Conservation (phyloP, 371 early-diverging fungal genomes). For the Mortierella sp. region DNA sequence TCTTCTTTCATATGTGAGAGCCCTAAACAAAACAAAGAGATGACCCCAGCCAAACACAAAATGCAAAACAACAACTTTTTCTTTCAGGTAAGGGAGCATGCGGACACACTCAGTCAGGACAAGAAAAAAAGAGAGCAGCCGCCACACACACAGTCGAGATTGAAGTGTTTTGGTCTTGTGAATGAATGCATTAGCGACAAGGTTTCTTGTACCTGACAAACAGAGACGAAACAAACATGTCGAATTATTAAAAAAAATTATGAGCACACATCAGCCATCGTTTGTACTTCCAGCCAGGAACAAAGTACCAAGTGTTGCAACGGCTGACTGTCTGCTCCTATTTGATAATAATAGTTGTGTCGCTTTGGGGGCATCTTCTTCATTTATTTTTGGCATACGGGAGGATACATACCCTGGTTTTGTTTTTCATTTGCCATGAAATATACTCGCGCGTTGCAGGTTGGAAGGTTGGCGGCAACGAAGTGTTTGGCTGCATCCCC, state of each 20-base stretch:
- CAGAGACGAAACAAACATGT: background rate
- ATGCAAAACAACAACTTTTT: background rate
- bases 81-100: background rate
- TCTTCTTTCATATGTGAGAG: background rate
- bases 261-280: conserved; percentile 9
- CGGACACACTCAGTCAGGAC: background rate
- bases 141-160: background rate
- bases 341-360: background rate
- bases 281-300: background rate
- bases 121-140: background rate
- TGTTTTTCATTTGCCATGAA: background rate
- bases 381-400: conserved; percentile 2
- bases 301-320: background rate
- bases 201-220: too few relatives aligned
- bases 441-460: background rate
- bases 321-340: background rate
- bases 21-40: background rate
- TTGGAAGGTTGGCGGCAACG: background rate
- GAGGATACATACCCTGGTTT: background rate
- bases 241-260: background rate
- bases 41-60: conserved; percentile 4
- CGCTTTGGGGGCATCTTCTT: background rate
- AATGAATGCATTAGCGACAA: too few relatives aligned
- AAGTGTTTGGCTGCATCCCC: background rate
- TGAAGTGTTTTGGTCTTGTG: background rate